Conservation (phyloP, 306 rosid genomes). For the Prunus armeniaca region DNA sequence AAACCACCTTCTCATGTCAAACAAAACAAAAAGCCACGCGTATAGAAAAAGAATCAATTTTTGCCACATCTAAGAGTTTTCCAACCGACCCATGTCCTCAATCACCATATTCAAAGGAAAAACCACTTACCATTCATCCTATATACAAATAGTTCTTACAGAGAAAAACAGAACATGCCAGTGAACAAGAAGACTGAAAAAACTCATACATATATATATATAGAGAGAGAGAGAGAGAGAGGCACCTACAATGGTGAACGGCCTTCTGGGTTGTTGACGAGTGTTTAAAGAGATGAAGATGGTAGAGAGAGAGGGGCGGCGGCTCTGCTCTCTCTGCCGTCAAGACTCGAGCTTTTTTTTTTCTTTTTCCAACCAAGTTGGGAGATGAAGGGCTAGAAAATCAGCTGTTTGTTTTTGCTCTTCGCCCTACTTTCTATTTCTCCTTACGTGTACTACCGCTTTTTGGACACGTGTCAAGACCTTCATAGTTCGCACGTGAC, state of each 20-base stretch:
- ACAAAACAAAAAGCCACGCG: neutral
- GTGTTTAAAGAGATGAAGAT: neutral
- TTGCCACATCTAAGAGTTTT: neutral
- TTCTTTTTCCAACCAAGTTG: slow-evolving; percentile 47
- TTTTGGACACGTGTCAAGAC: slow-evolving; percentile 8
- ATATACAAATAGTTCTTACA: neutral
- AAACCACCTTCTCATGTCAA: neutral
- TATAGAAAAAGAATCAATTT: neutral
- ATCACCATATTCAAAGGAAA: neutral
- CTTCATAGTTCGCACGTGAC: slow-evolving; percentile 19
- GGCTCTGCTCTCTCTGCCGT: slow-evolving; percentile 35
- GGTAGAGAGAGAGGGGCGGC: slow-evolving; percentile 20
- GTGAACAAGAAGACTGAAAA: neutral
- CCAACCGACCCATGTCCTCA: neutral
- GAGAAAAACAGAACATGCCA: slow-evolving; percentile 15
- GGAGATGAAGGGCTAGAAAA: slow-evolving; percentile 20
- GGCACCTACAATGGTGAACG: slow-evolving; percentile 34
- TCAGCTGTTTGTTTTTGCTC: slow-evolving; percentile 2
- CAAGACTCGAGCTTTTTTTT: slow-evolving; percentile 19
- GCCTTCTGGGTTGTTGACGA: slow-evolving; percentile 8
- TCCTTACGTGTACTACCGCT: neutral
- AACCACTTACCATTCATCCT: neutral
- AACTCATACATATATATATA: slow-evolving; percentile 3
- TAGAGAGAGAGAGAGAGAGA: slow-evolving; percentile 3
- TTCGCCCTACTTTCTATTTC: neutral